A percentile compares a stretch with the other conserved stretches of the same genome.
These are phyloP conservation scores for Arctostaphylos glauca DNA, from an alignment of 148 eudicot genomes.

Conservation along the genomic window DNA sequence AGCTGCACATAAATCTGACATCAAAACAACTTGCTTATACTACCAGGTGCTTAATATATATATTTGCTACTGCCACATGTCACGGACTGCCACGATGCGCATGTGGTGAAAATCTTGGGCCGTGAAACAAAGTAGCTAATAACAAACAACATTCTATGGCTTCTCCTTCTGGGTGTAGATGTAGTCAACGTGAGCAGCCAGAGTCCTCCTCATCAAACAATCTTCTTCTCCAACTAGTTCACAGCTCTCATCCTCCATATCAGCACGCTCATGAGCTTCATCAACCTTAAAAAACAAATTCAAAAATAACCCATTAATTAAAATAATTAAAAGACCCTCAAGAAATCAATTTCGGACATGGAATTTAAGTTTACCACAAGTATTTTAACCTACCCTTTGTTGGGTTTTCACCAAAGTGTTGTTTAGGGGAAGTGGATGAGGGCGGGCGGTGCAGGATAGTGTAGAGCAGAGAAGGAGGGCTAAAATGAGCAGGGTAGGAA, in stretches of 20 bases:
- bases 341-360: not conserved
- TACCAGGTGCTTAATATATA: too few relatives aligned
- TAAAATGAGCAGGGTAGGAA: constrained; percentile 18
- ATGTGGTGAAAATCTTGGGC: constrained; percentile 11
- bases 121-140: constrained; percentile 13
- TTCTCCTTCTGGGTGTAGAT: constrained; percentile 53
- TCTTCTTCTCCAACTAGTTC: constrained; percentile 40
- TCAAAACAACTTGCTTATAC: too few relatives aligned
- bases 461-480: constrained; percentile 30
- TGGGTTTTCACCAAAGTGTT: constrained; percentile 6
- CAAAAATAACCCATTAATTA: constrained; percentile 2
- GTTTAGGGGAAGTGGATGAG: constrained; percentile 12
- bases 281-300: constrained; percentile 20
- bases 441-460: constrained; percentile 25
- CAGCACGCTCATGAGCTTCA: constrained; percentile 17
- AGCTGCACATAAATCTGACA: too few relatives aligned
- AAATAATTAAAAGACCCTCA: not conserved
- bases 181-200: constrained; percentile 47
- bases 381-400: constrained; percentile 10
- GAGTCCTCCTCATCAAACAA: constrained; percentile 51
- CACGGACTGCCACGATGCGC: too few relatives aligned
- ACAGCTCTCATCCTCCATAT: constrained; percentile 34
- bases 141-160: constrained; percentile 24
- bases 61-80: too few relatives aligned
- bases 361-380: not conserved